Base-by-base conservation (phyloP, 1,284 basidiomycete genomes). In the Irpex rosettiformis region DNA sequence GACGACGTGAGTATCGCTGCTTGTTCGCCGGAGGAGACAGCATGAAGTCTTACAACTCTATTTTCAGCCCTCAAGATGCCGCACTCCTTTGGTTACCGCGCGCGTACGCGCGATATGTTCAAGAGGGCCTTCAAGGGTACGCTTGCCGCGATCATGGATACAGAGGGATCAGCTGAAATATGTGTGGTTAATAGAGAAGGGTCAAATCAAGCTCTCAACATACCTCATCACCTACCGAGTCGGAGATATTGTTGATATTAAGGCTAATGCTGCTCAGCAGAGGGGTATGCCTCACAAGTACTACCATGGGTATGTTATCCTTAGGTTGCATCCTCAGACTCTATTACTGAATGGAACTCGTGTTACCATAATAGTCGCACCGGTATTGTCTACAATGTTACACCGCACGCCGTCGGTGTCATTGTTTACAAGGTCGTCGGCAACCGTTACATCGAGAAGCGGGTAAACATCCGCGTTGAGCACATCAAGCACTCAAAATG, bases 211-310 rank as follows among this genome's bases (percentile, higher is more conserved):
- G 76, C 68, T 98, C 72, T 94, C 95, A 67, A 98, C 95, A 56
- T 99, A 87, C 88, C 81, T 99, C 73, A 85, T 90, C 74, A 86
- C 87, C 79, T 99, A 91, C 88, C 88, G 89, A 70, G 86, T 98
- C 67, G 96, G 96, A 66, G 96, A 99, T 78, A 98, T 99, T 72
- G 96, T 99, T 70, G 96, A 99, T 82, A 99, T 99, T 85, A 97
- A 97, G 83, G 96, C 96, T 70, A 98, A 99, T 76, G 88, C 96
- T 63, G 93, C 96, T 56, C 92, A 98, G 79, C 97, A 99, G 86
- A 97, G 96, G 91, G 96, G 96, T 78, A 98, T 99, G 94, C 96
- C 96, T 75, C 96, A 98, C 86, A 98, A 98, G 80, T 96, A 82
- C 82, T 93, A 93, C 79, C 90, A 93, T 67, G 91, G 90, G 89